Evolutionary conservation across 768 basidiomycete species (phyloP).

Genomic region (Stropharia rugosoannulata): DNA sequence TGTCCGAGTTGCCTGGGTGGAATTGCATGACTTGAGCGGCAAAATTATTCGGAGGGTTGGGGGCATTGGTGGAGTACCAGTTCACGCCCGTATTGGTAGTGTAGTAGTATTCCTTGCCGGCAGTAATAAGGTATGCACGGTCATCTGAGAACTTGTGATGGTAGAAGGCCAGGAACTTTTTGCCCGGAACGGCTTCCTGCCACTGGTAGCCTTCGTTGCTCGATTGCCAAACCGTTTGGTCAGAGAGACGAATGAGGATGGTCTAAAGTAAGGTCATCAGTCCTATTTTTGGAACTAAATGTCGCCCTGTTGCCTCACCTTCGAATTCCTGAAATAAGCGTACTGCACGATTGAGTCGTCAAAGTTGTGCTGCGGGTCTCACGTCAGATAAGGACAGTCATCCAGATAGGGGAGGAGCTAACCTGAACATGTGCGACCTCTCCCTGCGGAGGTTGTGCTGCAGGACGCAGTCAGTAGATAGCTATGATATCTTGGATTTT

Average conservation of each 20-base stretch:
- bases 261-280: constrained; percentile 45
- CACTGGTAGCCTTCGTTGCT: constrained; percentile 94
- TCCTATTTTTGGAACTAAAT: neutral
- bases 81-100: constrained; percentile 79
- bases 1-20: constrained; percentile 76
- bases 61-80: constrained; percentile 64
- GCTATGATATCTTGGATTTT: neutral
- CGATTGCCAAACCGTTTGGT: constrained; percentile 89
- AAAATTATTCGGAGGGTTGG: constrained; percentile 78
- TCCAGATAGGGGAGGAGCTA: constrained; percentile 20
- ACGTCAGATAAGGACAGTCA: neutral
- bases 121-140: constrained; percentile 90
- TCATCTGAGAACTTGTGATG: constrained; percentile 80
- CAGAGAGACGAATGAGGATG: constrained; percentile 76
- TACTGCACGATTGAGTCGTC: constrained; percentile 65
- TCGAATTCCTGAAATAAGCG: constrained; percentile 82
- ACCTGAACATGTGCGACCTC: constrained; percentile 75
- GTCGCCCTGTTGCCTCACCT: constrained; percentile 36
- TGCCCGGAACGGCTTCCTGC: constrained; percentile 59
- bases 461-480: neutral
- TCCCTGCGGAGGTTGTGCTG: constrained; percentile 82
- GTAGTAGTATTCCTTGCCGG: constrained; percentile 58
- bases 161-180: constrained; percentile 79
- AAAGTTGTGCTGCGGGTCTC: constrained; percentile 42
- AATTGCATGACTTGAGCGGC: constrained; percentile 77